Evolutionary conservation across 768 basidiomycete species (phyloP), one percentile per base, ranked within the genome.

Genomic region (Phanerodontia chrysosporium): DNA sequence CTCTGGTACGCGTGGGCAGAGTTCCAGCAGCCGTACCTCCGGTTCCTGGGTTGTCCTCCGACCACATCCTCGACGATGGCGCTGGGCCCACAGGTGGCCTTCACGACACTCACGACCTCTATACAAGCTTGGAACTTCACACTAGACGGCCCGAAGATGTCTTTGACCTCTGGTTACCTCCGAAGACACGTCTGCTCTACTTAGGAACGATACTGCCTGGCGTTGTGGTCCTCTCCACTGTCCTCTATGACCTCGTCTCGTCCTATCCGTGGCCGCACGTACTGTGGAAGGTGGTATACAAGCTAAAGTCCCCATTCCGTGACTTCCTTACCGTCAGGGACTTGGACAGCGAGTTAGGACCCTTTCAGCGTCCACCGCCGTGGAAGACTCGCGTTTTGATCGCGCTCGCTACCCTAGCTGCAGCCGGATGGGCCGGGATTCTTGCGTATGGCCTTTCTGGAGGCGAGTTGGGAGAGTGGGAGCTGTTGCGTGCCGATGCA

Each of bases 291-390:
- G n/a, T 60, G 13, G 36, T 29, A 22, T 55, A 45, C 44, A 44
- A 14, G 21, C 18, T 65, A 16, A 44, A 24, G 22, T 56, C 58
- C 16, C 83, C 83, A 0, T 83, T 84, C 61, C 67, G 67, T n/a
- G 79, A 80, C 67, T 86, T 85, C 64, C 63, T 86, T 49, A 70
- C 72, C 7, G 66, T 78, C 5, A 73, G 81, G 55, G 83, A 85
- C 68, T 70, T 85, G 18, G 70, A 72, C 44, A 78, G 77, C 35
- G 70, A 77, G 21, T 69, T 70, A 21, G 72, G 74, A 49, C 60
- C 60, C 35, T 59, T 67, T 24, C 64, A 66, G 14, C 63, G 60
- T 49, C 59, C 67, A 35, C 66, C 70, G 7, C 56, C 63, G n/a
- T 64, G 67, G 48, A 79, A 74, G 57, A 60, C 55, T 49, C 68